Percentiles rank a stretch among this genome's conserved stretches.
Conservation (phyloP, 2,329 filamentous ascomycete species). For the Bipolaris victoriae region DNA sequence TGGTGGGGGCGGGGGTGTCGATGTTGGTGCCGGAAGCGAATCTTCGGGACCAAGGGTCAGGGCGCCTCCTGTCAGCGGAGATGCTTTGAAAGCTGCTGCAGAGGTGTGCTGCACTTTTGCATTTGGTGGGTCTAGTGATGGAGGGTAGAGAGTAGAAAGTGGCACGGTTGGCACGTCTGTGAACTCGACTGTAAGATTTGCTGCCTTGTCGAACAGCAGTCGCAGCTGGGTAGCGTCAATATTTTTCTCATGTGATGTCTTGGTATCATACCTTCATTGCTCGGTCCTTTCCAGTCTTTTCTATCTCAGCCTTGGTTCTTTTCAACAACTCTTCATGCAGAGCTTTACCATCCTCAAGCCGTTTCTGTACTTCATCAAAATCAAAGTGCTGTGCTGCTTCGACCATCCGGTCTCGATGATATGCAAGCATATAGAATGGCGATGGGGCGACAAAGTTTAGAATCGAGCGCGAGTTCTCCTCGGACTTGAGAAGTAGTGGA, state of each 20-base stretch:
- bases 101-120: constrained; percentile 26
- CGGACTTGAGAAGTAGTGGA: constrained; percentile 41
- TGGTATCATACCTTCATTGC: constrained; percentile 35
- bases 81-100: constrained; percentile 38
- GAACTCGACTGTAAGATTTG: constrained; percentile 48
- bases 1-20: constrained; percentile 23
- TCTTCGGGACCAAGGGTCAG: constrained; percentile 41
- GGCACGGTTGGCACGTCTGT: constrained; percentile 50
- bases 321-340: constrained; percentile 41
- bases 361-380: constrained; percentile 50
- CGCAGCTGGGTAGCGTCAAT: constrained; percentile 53
- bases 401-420: constrained; percentile 80
- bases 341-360: constrained; percentile 44
- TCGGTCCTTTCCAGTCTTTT: constrained; percentile 28
- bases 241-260: fast-evolving
- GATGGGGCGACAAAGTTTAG: constrained; percentile 61
- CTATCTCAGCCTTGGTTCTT: constrained; percentile 39
- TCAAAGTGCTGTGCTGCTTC: constrained; percentile 59
- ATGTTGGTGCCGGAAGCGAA: constrained; percentile 32
- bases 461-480: constrained; percentile 53
- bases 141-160: constrained; percentile 64
- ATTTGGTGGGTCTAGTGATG: constrained; percentile 57
- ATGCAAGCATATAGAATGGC: constrained; percentile 78
- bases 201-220: constrained; percentile 57
- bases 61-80: constrained; percentile 46